Conservation (phyloP, 192 early-diverging fungal species). For the Coemansia sp. region DNA sequence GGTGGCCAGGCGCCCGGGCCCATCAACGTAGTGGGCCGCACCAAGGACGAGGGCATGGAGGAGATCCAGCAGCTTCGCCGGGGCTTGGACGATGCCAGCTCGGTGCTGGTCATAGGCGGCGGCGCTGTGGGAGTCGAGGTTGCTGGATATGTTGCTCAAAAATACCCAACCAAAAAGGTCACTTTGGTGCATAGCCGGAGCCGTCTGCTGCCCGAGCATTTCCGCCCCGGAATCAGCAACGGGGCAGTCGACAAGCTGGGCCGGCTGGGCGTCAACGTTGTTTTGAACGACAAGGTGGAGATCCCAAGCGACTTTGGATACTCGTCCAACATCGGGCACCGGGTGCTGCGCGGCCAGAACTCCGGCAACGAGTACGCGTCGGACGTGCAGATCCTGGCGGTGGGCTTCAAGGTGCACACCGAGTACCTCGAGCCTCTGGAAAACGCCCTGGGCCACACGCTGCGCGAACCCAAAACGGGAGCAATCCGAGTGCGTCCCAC, state of each 20-base stretch:
- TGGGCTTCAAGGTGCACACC: constrained; percentile 52
- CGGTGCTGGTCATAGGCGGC: constrained; percentile 60
- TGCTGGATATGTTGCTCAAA: constrained; percentile 55
- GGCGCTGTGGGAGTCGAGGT: constrained; percentile 62
- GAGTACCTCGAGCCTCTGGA: constrained; percentile 51
- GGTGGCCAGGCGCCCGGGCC: constrained; percentile 53
- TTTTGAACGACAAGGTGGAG: constrained; percentile 54
- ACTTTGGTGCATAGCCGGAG: constrained; percentile 53
- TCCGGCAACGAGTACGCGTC: constrained; percentile 52
- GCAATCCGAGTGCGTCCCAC: constrained; percentile 56
- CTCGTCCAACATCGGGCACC: constrained; percentile 16
- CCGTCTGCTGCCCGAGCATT: constrained; percentile 52
- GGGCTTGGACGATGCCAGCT: constrained; percentile 41
- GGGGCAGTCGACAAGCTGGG: constrained; percentile 42
- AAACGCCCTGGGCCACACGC: constrained; percentile 13
- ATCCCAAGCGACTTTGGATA: constrained; percentile 31
- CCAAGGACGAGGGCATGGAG: constrained; percentile 36
- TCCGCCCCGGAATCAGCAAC: constrained; percentile 44
- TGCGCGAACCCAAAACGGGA: constrained; percentile 18
- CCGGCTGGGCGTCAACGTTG: constrained; percentile 52
- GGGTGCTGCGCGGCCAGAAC: constrained; percentile 36
- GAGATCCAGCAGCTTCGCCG: constrained; percentile 34
- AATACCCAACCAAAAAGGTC: constrained; percentile 47
- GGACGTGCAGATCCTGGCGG: constrained; percentile 58
- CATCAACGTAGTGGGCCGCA: constrained; percentile 29